Base-by-base conservation (phyloP, 768 basidiomycete genomes). In the Arthromyces matolae region DNA sequence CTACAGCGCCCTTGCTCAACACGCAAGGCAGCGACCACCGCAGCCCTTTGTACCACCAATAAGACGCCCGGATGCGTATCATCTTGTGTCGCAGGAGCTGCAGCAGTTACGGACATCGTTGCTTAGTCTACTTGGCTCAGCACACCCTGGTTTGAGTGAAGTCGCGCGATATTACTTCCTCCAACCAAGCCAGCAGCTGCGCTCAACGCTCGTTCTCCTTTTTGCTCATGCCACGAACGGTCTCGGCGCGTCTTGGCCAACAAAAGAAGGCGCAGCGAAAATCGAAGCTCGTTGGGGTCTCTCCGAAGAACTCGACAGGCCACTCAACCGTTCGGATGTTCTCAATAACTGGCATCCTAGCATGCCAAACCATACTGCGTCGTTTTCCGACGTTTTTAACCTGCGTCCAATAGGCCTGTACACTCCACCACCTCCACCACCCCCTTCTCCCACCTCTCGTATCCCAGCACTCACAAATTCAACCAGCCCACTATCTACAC, bases 211-310 rank as follows among this genome's bases (percentile, higher is more conserved):
- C 28, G 89, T 97, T 13, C 78, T 99, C 18, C 79, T 99, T 27
- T 89, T 96, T 66, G 75, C 89, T 14, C 85, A 87, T 48, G 96
- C 94, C 7, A 96, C 93, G 20, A 98, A 98, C 62, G 95, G 95
- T 1, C 71, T 95, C 25, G 89, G 89, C 4, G 61, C 69, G 3
- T 65, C 71, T 33, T 95, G 84, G 79, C 65, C 77, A 16, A 62
- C 69, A 45, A 86, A 83, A 53, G 62, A 67, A 37, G 83, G 80
- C 79, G 76, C 73, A 7, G 82, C 85, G 3, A 70, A 77, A 46
- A 70, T 69, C 58, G 83, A 86, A 58, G 72, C 75, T 45, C 72
- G 72, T 14, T 71, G 73, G 25, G 79, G 82, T 38, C 71, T 70
- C 16, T 58, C 76, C 25, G 73, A 66, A 45, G 81, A 82, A 59